Percentiles rank a stretch among this genome's conserved stretches.
Evolutionary conservation across 129 eudicot genomes (phyloP).

Genomic region (Lonicera japonica): DNA sequence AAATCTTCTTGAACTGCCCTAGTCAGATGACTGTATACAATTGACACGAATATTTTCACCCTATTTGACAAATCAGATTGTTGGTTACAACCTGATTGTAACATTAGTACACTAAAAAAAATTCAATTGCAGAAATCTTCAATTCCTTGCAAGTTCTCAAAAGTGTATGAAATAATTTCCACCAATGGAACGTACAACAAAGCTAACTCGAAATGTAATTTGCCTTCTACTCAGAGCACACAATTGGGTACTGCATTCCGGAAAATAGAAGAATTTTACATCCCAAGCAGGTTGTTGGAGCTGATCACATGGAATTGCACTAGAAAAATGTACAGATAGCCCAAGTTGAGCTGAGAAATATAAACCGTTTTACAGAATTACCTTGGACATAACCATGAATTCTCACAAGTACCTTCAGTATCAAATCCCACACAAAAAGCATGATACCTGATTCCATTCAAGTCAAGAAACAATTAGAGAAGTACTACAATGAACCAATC

Average conservation of each 20-base stretch:
- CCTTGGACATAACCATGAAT: slow-evolving; percentile 92
- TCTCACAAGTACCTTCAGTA: slow-evolving; percentile 68
- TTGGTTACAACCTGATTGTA: background rate
- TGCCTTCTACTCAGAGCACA: slow-evolving; percentile 1
- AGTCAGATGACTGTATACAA: background rate
- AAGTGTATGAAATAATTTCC: no score
- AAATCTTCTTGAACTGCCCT: background rate
- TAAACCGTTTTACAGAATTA: slow-evolving; percentile 15
- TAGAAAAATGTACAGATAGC: background rate
- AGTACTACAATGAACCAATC: background rate
- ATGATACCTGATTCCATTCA: slow-evolving; percentile 67
- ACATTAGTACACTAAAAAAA: slow-evolving; percentile 5
- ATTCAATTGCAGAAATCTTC: background rate
- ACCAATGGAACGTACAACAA: no score
- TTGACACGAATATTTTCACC: background rate
- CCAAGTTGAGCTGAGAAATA: background rate
- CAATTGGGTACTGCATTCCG: background rate
- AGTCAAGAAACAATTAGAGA: slow-evolving; percentile 15
- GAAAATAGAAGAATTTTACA: background rate
- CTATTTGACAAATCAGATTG: background rate
- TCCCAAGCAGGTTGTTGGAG: background rate
- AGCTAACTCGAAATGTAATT: background rate
- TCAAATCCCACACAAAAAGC: slow-evolving; percentile 97
- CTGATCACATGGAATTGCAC: background rate
- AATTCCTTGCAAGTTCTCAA: background rate